Base-by-base conservation (phyloP, 1,284 basidiomycete species). In the Gymnopus androsaceus region DNA sequence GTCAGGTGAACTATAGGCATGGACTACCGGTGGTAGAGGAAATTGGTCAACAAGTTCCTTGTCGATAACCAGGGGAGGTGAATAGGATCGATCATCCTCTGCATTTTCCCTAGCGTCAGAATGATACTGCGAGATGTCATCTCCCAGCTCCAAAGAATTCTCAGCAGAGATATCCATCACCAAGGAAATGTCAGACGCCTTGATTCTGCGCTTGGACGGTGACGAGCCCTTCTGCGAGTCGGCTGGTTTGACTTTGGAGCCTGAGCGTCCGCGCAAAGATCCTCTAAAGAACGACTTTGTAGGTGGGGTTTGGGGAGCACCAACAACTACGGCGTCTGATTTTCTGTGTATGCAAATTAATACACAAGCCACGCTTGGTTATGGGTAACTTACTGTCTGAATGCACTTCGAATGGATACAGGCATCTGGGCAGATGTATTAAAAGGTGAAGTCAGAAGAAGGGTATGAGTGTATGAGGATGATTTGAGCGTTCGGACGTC, bases 1-100 rank as follows among this genome's bases (percentile, higher is more conserved):
- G 25, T 37, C 48, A 8, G 47, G 31, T 11, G 47, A 48, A 8
- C 46, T 34, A 30, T 55, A 55, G 14, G 54, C 54, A 23, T 56
- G 47, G 12, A 42, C 47, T 7, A 38, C 38, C 15, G 54, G 54
- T n/a, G 54, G 54, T n/a, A 36, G 19, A 28, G 54, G 54, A 25
- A 56, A 56, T 8, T 45, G 40, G 47, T 56, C 54, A 15, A 56
- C 37, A n/a, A 50, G n/a, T 21, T 50, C 31, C 23, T 51, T 50
- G 41, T 56, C 48, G 14, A 56, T 56, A 11, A 51, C 19, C 1
- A 56, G 34, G 28, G 54, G 48, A 17, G 48, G 54, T 5, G 47
- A 44, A n/a, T 33, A 27, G 15, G 47, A 27, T 17, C 51, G 54
- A 33, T 55, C 46, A 4, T 47, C 30, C 14, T 25, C 19, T 11